Evolutionary conservation across 371 early-diverging fungal genomes (phyloP).

Genomic region (Mortierella sp.): DNA sequence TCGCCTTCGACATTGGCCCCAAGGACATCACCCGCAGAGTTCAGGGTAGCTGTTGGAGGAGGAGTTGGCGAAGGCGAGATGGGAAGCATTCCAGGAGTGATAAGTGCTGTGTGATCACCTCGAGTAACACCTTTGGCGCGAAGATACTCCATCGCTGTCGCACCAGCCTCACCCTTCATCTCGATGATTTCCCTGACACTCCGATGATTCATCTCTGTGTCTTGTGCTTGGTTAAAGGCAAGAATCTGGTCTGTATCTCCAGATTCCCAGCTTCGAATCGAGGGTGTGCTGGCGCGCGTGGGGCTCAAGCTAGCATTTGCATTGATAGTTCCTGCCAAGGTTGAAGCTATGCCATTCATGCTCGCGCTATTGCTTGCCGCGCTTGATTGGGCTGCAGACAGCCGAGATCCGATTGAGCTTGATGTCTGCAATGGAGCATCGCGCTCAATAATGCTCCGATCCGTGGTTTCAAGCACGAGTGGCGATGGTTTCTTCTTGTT

Average conservation of each 20-base stretch:
- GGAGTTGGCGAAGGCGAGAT: background rate
- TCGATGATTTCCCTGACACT: slow-evolving; percentile 30
- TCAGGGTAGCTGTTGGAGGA: background rate
- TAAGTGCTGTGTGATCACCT: slow-evolving; percentile 15
- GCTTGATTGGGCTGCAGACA: slow-evolving; percentile 5
- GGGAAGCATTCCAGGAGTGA: background rate
- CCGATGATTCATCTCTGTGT: slow-evolving; percentile 14
- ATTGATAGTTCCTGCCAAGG: background rate
- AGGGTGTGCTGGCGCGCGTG: background rate
- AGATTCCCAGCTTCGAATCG: background rate
- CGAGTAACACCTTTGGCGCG: slow-evolving; percentile 38
- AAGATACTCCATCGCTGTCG: slow-evolving; percentile 39
- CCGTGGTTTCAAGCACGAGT: background rate
- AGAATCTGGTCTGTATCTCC: slow-evolving; percentile 4
- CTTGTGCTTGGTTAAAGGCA: background rate
- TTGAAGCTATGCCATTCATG: background rate
- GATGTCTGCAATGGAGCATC: slow-evolving; percentile 15
- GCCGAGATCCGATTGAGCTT: slow-evolving; percentile 23
- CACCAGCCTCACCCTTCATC: slow-evolving; percentile 32
- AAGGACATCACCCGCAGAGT: too few species aligned
- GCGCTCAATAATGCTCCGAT: slow-evolving; percentile 19
- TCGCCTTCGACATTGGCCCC: too few species aligned
- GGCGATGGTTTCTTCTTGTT: background rate
- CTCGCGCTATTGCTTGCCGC: too few species aligned
- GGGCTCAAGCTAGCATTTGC: background rate